Evolutionary conservation across 192 early-diverging fungal genomes (phyloP), one percentile per base, ranked within the genome.

Genomic region (Coemansia sp.): DNA sequence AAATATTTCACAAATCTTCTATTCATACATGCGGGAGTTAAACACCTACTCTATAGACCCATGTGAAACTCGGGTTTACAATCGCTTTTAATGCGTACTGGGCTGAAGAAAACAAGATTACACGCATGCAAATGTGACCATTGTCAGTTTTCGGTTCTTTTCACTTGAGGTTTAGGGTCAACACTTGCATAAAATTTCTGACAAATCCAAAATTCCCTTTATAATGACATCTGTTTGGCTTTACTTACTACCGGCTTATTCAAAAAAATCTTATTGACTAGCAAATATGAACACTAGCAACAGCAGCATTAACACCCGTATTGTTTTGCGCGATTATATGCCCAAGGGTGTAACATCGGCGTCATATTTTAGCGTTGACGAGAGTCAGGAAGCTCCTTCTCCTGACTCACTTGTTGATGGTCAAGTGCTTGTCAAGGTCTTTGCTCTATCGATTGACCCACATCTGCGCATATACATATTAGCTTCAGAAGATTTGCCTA

Each of bases 401-500:
- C 15, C 37, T 14, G 21, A 39, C 3, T 47, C 57, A 1, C 65
- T 73, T 10, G 21, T 52, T 5, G 43, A 50, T 1, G 65, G 57
- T 33, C 71, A 73, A 27, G 63, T 73, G 12, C 54, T 90, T 24
- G 52, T 90, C 1, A 85, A 87, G 30, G 80, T 78, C 40, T 74
- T 84, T n/a, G 84, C 73, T 48, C 56, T 92, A 18, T 90, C 87
- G 8, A 64, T 91, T 11, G 89, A 92, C 68, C 90, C 88, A 8
- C 92, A 92, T 69, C 84, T 88, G 84, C 79, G 83, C 45, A 59
- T 69, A 23, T 85, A 86, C 49, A 92, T 93, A 82, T 69, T 83
- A 37, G 61, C 59, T 6, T 55, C 47, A 6, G 63, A 59, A 11
- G 78, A 75, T 21, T 64, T 66, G 4, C 83, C 87, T 53, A 52